Conservation (phyloP, 2,329 filamentous ascomycete species). For the Paecilomyces dactylethromorphus region DNA sequence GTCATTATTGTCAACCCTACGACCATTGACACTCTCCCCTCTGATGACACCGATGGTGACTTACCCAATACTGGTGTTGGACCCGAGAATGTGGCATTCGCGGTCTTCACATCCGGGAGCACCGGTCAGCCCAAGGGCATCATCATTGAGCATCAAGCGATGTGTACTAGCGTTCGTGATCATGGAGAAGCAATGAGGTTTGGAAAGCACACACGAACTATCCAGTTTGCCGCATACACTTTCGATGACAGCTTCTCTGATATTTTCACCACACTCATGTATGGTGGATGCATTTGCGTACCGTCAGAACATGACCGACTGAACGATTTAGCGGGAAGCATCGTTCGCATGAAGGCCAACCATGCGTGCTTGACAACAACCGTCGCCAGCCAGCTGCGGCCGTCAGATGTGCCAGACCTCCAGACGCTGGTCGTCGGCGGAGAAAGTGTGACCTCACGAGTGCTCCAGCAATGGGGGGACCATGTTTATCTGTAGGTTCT, state of each 20-base stretch:
- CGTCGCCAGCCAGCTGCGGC: conserved; percentile 37
- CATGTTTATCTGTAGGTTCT: neutral
- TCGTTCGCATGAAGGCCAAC: conserved; percentile 41
- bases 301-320: conserved; percentile 38
- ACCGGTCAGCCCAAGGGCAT: conserved; percentile 41
- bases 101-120: conserved; percentile 40
- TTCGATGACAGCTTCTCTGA: conserved; percentile 40
- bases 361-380: conserved; percentile 51
- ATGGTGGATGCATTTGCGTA: conserved; percentile 36
- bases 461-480: neutral
- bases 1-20: neutral
- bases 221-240: conserved; percentile 34
- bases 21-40: neutral
- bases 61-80: neutral
- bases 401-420: conserved; percentile 28
- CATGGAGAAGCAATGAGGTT: conserved; percentile 37
- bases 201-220: conserved; percentile 20
- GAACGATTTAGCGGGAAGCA: conserved; percentile 37
- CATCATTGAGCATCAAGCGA: conserved; percentile 30
- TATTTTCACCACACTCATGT: conserved; percentile 29
- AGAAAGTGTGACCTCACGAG: neutral
- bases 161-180: conserved; percentile 44
- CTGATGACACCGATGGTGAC: neutral
- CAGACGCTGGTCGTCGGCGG: conserved; percentile 6
- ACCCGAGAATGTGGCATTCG: conserved; percentile 23